Percentiles rank a stretch among this genome's conserved stretches.
Conservation (phyloP, 2,329 filamentous ascomycete species). For the Sporothrix globosa region DNA sequence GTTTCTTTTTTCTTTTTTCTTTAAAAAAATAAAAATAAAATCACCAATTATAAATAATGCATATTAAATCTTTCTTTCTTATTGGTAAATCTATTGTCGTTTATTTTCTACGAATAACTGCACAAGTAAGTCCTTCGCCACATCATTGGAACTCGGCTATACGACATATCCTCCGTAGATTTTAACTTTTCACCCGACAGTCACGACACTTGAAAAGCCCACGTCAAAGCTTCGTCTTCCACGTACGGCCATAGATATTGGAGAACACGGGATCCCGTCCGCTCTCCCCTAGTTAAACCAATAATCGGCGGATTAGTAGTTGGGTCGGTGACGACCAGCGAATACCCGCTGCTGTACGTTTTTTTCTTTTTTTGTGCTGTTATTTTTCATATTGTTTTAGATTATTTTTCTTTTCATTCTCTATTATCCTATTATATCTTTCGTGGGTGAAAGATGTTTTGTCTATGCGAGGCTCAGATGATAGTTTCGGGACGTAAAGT, state of each 20-base stretch:
- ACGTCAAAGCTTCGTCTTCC: background rate
- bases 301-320: conserved; percentile 25
- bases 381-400: background rate
- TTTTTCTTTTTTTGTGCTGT: background rate
- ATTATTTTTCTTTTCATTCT: background rate
- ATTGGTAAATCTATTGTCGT: too few relatives aligned
- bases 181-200: too few relatives aligned
- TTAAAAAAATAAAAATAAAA: too few relatives aligned
- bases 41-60: too few relatives aligned
- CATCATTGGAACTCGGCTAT: too few relatives aligned
- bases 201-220: too few relatives aligned
- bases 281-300: conserved; percentile 21
- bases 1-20: background rate
- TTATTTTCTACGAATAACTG: too few relatives aligned
- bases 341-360: conserved; percentile 26
- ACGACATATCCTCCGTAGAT: too few relatives aligned
- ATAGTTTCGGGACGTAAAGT: background rate
- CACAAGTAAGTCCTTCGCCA: too few relatives aligned
- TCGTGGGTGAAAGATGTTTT: background rate
- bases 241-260: conserved; percentile 17
- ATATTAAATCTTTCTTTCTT: too few relatives aligned
- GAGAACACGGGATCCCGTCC: conserved; percentile 21
- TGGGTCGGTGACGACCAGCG: conserved; percentile 25
- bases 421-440: background rate
- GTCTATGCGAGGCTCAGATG: background rate